Base-by-base conservation (phyloP, 2,329 filamentous ascomycete species). In the Cyphellophora attinorum region DNA sequence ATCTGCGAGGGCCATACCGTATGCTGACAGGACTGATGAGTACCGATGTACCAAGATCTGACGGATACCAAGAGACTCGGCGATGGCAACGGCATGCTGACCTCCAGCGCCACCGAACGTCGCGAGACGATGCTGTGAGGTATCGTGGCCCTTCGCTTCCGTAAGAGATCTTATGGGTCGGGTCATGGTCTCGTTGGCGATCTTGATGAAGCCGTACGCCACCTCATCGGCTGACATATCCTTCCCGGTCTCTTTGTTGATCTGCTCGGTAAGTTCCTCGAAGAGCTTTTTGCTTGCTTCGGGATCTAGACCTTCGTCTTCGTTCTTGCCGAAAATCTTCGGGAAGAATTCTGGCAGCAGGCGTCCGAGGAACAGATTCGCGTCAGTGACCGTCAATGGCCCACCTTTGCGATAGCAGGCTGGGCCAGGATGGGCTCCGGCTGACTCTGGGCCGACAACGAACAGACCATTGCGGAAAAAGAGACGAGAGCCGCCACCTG, bases 351-450 rank as follows among this genome's bases (percentile, higher is more conserved):
- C 85, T 0, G 88, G 88, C 2, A 94, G 61, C 3, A 96, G 65
- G 15, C 89, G 76, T 0, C 88, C 88, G 0, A 96, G 73, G 53
- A 85, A 88, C 5, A 94, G 58, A 48, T 95, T 95, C 5, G 88
- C 88, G 51, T 95, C 88, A 0, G 89, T 95, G 6, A 95, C 88
- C 0, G 88, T 91, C 11, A 89, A 69, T 3, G 88, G 88, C 0
- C 88, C 88, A 0, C 84, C 88, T 58, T 95, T 95, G 11, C 88
- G 75, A 57, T 95, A 95, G 50, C 88, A 94, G 1, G 85, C 85
- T 10, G 88, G 88, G 1, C 88, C 88, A 0, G 88, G 88, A 53
- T 94, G 88, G 3, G 88, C 88, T 21, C 85, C 82, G 1, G 88
- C 88, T 3, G 85, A 93, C 54, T 95, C 88, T 0, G 88, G 88